Evolutionary conservation across 441 rosid genomes (phyloP), one percentile per base, ranked within the genome.

Genomic region (Metrosideros polymorpha): DNA sequence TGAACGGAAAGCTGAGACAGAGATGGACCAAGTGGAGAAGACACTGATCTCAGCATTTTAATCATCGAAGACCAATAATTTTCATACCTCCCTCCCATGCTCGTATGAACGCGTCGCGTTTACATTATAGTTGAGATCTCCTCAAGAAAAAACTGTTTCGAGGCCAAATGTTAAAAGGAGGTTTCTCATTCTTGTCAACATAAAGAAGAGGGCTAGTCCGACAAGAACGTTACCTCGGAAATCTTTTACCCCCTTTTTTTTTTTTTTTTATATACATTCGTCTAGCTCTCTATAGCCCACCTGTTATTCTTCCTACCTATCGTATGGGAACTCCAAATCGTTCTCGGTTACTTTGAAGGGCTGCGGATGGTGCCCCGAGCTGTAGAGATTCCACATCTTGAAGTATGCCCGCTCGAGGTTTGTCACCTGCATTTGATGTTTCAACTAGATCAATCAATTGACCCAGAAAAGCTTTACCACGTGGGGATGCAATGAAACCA

Each of bases 331-430:
- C 55, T 97, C 99, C 6, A 84, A 49, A 86, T 98, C 98, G 87
- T 91, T 92, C 91, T 98, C 99, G 0, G 91, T 87, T 12, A 97
- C 99, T 88, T 93, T 96, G 49, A 97, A 98, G 91, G 94, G 98
- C 49, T 92, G 94, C 12, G 98, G 95, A 83, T 93, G 92, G 91
- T 93, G 93, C 56, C 99, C 96, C 1, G 92, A 90, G 91, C 99
- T 94, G 85, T 94, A 91, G 29, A 95, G 90, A 92, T 92, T 96
- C 99, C 99, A 98, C 99, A 98, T 98, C 91, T 93, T 98, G 86
- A 97, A 93, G 92, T 94, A 98, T 12, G 98, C 90, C 87, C 98
- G 92, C 90, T 97, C 99, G 76, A 98, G 93, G 92, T 98, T 98
- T 86, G 90, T 91, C 85, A 98, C 99, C 99, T 98, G 94, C 87